phyloP scores from a whole-genome alignment of 805 yeast genomes.

The Kodamaea kaohsiungensis region DNA sequence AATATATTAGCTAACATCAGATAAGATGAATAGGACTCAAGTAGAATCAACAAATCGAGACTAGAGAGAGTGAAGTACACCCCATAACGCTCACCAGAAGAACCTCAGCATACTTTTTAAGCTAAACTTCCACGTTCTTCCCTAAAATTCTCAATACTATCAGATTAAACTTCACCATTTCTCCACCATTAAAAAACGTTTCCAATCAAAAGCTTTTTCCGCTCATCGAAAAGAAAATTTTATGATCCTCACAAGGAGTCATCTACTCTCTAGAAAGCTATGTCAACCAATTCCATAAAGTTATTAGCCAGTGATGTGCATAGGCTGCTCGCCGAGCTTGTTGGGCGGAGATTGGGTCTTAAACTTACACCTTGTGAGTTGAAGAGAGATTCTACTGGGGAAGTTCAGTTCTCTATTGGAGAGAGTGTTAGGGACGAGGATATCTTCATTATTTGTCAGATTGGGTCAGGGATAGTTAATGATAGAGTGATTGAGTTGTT shows the following conservation, averaged over 20 bases:
- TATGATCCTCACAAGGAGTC: conserved; percentile 6
- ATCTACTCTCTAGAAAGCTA: conserved; percentile 20
- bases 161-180: neutral
- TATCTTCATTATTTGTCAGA: conserved; percentile 74
- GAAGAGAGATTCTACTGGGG: conserved; percentile 69
- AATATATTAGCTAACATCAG: too few species aligned
- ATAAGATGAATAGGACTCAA: too few species aligned
- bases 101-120: too few species aligned
- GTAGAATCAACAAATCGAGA: too few species aligned
- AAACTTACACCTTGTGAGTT: conserved; percentile 62
- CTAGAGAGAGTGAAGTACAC: too few species aligned
- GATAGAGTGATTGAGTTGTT: conserved; percentile 73
- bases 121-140: too few species aligned
- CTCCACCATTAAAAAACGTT: conserved; percentile 7
- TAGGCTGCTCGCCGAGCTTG: conserved; percentile 68
- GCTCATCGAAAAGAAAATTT: conserved; percentile 5
- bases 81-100: too few species aligned
- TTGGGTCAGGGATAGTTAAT: conserved; percentile 76
- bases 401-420: conserved; percentile 73
- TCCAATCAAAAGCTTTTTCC: conserved; percentile 6
- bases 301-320: conserved; percentile 68
- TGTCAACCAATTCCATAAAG: conserved; percentile 75
- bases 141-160: too few species aligned
- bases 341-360: conserved; percentile 60
- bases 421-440: conserved; percentile 87